phyloP scores from a whole-genome alignment of 2,329 filamentous ascomycete species.

The Penicillium sp. region DNA sequence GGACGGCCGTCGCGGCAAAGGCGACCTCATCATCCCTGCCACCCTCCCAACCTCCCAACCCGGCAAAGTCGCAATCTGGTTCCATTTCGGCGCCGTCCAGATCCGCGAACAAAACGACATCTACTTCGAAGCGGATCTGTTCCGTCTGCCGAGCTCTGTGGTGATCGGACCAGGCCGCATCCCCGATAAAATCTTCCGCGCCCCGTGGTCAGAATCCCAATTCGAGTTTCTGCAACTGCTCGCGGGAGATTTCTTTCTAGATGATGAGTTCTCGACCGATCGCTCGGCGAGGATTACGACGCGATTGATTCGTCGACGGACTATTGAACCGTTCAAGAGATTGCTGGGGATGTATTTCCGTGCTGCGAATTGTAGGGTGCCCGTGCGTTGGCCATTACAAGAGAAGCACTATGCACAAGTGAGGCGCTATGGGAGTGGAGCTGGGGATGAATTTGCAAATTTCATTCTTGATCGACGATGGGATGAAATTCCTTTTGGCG shows the following conservation, averaged over 20 bases:
- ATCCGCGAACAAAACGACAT: conserved; percentile 29
- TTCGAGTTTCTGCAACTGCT: conserved; percentile 41
- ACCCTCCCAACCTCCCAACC: conserved; percentile 4
- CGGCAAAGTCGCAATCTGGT: conserved; percentile 38
- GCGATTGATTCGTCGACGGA: conserved; percentile 36
- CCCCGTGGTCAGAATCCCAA: conserved; percentile 40
- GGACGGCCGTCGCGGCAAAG: conserved; percentile 28
- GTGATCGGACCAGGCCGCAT: conserved; percentile 31
- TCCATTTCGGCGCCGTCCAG: conserved; percentile 37
- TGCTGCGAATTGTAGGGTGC: conserved; percentile 31
- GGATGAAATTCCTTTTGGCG: conserved; percentile 27
- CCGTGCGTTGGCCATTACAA: conserved; percentile 34
- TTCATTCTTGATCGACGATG: conserved; percentile 34
- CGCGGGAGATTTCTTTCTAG: conserved; percentile 37
- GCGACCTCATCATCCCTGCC: conserved; percentile 30
- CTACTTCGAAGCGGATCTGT: conserved; percentile 33
- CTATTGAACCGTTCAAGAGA: conserved; percentile 32
- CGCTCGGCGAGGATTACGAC: conserved; percentile 34
- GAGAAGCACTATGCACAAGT: conserved; percentile 32
- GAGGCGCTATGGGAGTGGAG: conserved; percentile 25
- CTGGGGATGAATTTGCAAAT: conserved; percentile 35
- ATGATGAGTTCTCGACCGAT: conserved; percentile 26
- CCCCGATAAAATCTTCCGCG: conserved; percentile 38
- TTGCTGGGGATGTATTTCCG: conserved; percentile 33
- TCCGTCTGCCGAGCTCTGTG: conserved; percentile 34